Conservation (phyloP, 2,329 filamentous ascomycete genomes). For the Fusarium graminum region DNA sequence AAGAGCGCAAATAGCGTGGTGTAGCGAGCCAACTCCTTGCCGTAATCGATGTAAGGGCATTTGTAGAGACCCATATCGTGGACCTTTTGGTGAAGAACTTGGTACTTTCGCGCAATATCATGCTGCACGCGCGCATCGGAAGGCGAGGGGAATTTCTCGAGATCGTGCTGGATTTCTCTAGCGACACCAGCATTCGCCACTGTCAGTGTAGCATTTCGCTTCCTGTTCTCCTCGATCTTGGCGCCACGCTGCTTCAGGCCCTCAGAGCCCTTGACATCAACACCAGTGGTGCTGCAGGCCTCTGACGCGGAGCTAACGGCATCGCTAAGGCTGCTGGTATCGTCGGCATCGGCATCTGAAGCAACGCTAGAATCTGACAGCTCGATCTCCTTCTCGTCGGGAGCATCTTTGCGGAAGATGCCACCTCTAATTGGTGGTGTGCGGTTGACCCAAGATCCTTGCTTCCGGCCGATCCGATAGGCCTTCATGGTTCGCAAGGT, state of each 20-base stretch:
- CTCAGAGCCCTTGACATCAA: constrained; percentile 13
- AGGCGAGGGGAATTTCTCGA: constrained; percentile 63
- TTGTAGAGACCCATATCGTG: constrained; percentile 68
- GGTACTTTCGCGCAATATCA: constrained; percentile 68
- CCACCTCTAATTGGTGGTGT: constrained; percentile 70
- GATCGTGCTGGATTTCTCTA: constrained; percentile 52
- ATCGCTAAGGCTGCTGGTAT: constrained; percentile 30
- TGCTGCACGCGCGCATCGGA: constrained; percentile 67
- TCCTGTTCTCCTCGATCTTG: constrained; percentile 1
- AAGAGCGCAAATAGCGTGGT: constrained; percentile 63
- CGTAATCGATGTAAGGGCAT: constrained; percentile 70
- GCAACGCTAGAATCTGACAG: constrained; percentile 26
- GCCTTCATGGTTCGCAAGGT: constrained; percentile 69
- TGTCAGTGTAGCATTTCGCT: constrained; percentile 21
- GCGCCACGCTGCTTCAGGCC: constrained; percentile 25
- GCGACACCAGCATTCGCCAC: constrained; percentile 45
- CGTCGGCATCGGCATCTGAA: constrained; percentile 37
- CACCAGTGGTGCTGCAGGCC: constrained; percentile 28
- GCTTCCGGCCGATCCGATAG: constrained; percentile 70
- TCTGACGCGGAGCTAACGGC: constrained; percentile 40
- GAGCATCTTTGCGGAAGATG: constrained; percentile 50
- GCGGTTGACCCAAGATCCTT: constrained; percentile 69
- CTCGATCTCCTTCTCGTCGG: constrained; percentile 24
- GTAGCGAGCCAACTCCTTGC: constrained; percentile 69
- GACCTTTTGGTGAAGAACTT: constrained; percentile 66